phyloP scores from a whole-genome alignment of 1,284 basidiomycete genomes.

The Microstroma glucosiphilum region DNA sequence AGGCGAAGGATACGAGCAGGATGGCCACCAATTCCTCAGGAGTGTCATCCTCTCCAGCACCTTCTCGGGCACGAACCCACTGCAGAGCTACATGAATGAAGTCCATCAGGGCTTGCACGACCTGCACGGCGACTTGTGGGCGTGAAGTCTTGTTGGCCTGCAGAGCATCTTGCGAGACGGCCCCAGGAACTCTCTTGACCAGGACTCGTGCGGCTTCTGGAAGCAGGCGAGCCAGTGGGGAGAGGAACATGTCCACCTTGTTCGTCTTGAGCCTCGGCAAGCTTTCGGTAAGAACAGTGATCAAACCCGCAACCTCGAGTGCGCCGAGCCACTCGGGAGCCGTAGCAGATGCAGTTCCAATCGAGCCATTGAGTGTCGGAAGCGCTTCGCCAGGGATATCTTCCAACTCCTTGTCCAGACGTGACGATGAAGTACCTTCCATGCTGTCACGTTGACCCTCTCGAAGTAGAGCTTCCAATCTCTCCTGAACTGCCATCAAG shows the following conservation, averaged over 20 bases:
- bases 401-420: neutral
- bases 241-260: slow-evolving; percentile 31
- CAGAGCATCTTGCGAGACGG: slow-evolving; percentile 6
- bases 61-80: neutral
- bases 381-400: neutral
- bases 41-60: too few species aligned
- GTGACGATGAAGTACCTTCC: too few species aligned
- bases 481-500: slow-evolving; percentile 37
- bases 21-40: too few species aligned
- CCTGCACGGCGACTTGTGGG: slow-evolving; percentile 10
- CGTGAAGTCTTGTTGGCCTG: slow-evolving; percentile 21
- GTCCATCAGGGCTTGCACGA: slow-evolving; percentile 6
- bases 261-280: slow-evolving; percentile 38
- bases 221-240: slow-evolving; percentile 23
- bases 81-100: neutral
- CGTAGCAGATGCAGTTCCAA: neutral
- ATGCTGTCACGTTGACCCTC: slow-evolving; percentile 4
- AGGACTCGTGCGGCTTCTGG: slow-evolving; percentile 18
- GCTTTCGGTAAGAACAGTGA: slow-evolving; percentile 21
- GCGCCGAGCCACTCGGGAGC: slow-evolving; percentile 7
- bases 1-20: too few species aligned
- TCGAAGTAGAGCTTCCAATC: slow-evolving; percentile 25
- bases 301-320: slow-evolving; percentile 12
- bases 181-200: slow-evolving; percentile 16
- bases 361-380: slow-evolving; percentile 14